These are phyloP conservation scores for Tulasnella sp. DNA, from an alignment of 768 basidiomycete genomes.

Conservation along the genomic window DNA sequence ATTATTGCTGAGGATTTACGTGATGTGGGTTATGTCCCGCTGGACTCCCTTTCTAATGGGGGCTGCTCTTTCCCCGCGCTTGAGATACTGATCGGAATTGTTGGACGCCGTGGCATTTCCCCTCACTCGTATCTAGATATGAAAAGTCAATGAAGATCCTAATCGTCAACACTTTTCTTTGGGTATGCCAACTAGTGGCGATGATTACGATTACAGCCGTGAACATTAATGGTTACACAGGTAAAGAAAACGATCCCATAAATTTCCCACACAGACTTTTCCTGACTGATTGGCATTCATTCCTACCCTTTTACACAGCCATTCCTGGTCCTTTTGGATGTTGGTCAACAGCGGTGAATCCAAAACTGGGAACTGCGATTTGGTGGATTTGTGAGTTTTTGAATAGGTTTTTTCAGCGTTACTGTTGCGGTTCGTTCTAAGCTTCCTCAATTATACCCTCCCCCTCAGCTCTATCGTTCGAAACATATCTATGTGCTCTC, in stretches of 20 bases:
- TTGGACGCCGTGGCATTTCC: too few species aligned
- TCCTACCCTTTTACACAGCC: not conserved
- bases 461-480: slow-evolving; percentile 25
- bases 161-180: not conserved
- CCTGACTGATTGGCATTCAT: not conserved
- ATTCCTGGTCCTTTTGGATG: not conserved
- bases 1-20: not conserved
- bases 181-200: not conserved
- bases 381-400: not conserved
- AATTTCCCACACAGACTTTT: too few species aligned
- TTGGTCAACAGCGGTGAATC: not conserved
- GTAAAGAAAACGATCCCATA: too few species aligned
- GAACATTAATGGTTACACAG: not conserved
- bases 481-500: not conserved
- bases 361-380: not conserved
- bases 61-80: not conserved
- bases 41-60: not conserved
- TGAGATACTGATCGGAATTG: not conserved
- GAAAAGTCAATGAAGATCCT: not conserved
- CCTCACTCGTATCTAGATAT: not conserved
- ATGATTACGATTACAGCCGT: not conserved
- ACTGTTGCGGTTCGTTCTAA: too few species aligned
- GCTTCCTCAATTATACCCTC: too few species aligned
- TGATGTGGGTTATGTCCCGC: not conserved
- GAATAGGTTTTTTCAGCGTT: too few species aligned